Evolutionary conservation across 164 flowering plant species (phyloP), one percentile per base, ranked within the genome.

Genomic region (Houttuynia cordata): DNA sequence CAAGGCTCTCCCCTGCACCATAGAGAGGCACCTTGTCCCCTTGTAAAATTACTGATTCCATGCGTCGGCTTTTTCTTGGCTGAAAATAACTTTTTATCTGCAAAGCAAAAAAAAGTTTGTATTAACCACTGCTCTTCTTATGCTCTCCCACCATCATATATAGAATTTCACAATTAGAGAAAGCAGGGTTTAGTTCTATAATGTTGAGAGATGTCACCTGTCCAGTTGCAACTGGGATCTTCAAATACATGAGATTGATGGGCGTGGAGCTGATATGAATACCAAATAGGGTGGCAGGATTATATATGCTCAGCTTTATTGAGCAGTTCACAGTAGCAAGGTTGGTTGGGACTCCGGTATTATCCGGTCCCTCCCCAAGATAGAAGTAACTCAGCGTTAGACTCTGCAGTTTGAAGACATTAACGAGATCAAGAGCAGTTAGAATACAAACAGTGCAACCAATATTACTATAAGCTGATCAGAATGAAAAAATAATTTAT

Each of bases 1-100:
- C 63, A 42, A 94, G 68, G 61, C 73, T 77, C 57, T 85, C 82
- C 70, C 88, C 99, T 0, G 97, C 99, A 21, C 99, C 96, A 70
- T 90, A 90, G 3, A 90, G 70, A 23, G 99, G 99, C 49, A 90
- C 83, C 74, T 79, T 90, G 25, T 59, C 61, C 22, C 96, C 97
- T 67, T 81, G 74, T 64, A 94, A 47, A 56, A 34, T 74, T 57
- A 88, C 80, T 0, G 78, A 47, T 42, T 81, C 77, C 1, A 60
- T 76, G 45, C 85, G 75, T 7, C 49, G 80, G 58, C 96, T 94
- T 75, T 90, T 88, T 59, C 96, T 78, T 18, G 91, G 97, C 61
- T 90, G 99, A 69, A 77, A 94, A 61, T 94, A 83, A 63, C 83
- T 93, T 80, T 81, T 81, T 75, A 93, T 30, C 99, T 93, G 86